These are phyloP conservation scores for Primulina huaijiensis DNA, from an alignment of 257 asterid species.

Conservation along the genomic window DNA sequence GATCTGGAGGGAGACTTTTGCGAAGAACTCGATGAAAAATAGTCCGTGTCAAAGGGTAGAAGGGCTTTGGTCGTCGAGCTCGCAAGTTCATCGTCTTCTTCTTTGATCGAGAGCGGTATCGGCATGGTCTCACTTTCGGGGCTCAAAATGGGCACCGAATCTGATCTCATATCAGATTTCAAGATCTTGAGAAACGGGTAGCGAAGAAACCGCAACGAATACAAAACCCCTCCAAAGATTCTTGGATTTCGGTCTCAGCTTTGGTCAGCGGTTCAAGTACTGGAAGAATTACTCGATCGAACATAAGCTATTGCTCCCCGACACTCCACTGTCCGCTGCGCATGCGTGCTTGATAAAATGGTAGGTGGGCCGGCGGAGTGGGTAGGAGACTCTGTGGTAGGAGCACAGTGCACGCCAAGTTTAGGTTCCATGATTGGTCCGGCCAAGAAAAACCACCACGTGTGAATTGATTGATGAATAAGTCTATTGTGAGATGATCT, in stretches of 20 bases:
- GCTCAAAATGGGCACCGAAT: background rate
- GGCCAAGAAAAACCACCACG: too few relatives aligned
- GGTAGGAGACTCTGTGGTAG: too few relatives aligned
- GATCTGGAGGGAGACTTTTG: background rate
- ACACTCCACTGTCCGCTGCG: too few relatives aligned
- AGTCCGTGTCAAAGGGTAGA: constrained; percentile 34
- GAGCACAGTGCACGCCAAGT: too few relatives aligned
- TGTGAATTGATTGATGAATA: too few relatives aligned
- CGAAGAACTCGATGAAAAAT: constrained; percentile 6
- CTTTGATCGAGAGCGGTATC: constrained; percentile 15
- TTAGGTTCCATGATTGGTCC: too few relatives aligned
- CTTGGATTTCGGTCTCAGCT: background rate
- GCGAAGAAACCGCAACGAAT: background rate
- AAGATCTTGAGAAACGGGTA: background rate
- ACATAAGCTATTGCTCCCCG: background rate
- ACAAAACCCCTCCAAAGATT: background rate
- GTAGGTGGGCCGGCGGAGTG: too few relatives aligned
- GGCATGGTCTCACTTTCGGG: background rate
- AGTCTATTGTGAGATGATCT: too few relatives aligned
- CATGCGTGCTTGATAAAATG: too few relatives aligned
- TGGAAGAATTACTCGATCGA: background rate
- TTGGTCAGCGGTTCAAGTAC: background rate
- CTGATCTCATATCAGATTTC: background rate
- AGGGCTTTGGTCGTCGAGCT: constrained; percentile 28
- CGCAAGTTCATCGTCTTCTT: constrained; percentile 23